Percentiles rank a stretch among this genome's conserved stretches.
Conservation (phyloP, 306 rosid species). For the Echinosophora koreensis region DNA sequence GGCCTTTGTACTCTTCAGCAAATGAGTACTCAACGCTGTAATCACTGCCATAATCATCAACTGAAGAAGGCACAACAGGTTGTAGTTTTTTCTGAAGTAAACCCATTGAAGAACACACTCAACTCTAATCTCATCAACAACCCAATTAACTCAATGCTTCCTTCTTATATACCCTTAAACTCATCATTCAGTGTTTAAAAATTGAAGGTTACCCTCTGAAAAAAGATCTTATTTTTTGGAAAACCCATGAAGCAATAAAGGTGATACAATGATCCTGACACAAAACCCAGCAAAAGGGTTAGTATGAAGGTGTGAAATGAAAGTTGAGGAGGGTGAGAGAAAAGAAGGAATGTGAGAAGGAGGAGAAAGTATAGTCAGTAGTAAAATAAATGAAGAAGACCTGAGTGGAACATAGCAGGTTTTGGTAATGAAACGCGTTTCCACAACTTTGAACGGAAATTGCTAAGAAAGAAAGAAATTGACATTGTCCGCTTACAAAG, state of each 20-base stretch:
- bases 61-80: constrained; percentile 44
- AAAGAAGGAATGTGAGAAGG: background rate
- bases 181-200: background rate
- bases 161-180: no score
- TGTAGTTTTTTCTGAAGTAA: constrained; percentile 56
- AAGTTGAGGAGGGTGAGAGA: no score
- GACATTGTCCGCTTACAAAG: background rate
- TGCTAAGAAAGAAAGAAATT: background rate
- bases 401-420: background rate
- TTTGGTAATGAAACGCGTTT: constrained; percentile 7
- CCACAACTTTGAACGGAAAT: background rate
- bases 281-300: background rate
- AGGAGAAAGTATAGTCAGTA: no score
- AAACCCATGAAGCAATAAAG: background rate
- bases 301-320: no score
- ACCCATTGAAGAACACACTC: constrained; percentile 52
- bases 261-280: background rate
- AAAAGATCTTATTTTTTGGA: background rate
- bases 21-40: constrained; percentile 67
- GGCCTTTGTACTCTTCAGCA: constrained; percentile 74
- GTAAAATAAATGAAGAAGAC: constrained; percentile 8
- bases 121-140: background rate
- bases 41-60: constrained; percentile 36
- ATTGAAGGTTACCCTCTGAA: background rate
- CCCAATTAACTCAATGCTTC: background rate